phyloP scores from a whole-genome alignment of 2,329 filamentous ascomycete species.

The Colletotrichum graminicola region DNA sequence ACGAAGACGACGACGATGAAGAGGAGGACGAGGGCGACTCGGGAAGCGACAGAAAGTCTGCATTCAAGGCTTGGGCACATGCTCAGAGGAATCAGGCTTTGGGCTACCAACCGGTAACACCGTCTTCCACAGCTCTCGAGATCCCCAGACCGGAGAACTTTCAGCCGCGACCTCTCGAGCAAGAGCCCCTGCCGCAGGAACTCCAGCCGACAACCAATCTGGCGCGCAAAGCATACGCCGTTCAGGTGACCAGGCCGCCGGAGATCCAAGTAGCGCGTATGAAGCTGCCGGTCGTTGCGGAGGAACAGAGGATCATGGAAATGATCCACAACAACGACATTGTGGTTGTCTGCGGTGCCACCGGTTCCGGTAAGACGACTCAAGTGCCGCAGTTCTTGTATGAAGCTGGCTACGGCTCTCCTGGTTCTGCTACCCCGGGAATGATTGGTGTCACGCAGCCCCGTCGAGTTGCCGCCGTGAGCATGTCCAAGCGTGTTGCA shows the following conservation, averaged over 20 bases:
- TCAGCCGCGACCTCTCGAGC: constrained; percentile 74
- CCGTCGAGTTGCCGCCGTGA: constrained; percentile 92
- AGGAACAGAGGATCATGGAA: constrained; percentile 98
- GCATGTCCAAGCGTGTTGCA: constrained; percentile 92
- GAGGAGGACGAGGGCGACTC: constrained; percentile 50
- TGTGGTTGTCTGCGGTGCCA: constrained; percentile 93
- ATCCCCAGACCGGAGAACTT: constrained; percentile 73
- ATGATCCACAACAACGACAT: constrained; percentile 92
- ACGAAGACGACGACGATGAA: constrained; percentile 51
- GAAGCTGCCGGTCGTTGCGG: constrained; percentile 88
- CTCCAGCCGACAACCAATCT: constrained; percentile 71
- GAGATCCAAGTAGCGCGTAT: constrained; percentile 84
- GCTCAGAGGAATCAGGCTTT: constrained; percentile 87
- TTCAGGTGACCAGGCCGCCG: constrained; percentile 75
- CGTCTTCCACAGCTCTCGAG: constrained; percentile 57
- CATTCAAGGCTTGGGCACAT: constrained; percentile 95
- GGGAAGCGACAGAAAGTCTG: constrained; percentile 61
- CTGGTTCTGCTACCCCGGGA: constrained; percentile 82
- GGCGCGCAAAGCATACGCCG: constrained; percentile 80
- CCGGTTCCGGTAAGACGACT: constrained; percentile 97
- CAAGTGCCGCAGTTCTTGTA: constrained; percentile 97
- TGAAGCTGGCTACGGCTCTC: constrained; percentile 90
- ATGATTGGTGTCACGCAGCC: constrained; percentile 97
- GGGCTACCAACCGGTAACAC: constrained; percentile 68
- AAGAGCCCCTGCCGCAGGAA: constrained; percentile 78